A percentile compares a stretch with the other conserved stretches of the same genome.
phyloP scores from a whole-genome alignment of 2,329 filamentous ascomycete genomes.

The Thermomyces lanuginosus region DNA sequence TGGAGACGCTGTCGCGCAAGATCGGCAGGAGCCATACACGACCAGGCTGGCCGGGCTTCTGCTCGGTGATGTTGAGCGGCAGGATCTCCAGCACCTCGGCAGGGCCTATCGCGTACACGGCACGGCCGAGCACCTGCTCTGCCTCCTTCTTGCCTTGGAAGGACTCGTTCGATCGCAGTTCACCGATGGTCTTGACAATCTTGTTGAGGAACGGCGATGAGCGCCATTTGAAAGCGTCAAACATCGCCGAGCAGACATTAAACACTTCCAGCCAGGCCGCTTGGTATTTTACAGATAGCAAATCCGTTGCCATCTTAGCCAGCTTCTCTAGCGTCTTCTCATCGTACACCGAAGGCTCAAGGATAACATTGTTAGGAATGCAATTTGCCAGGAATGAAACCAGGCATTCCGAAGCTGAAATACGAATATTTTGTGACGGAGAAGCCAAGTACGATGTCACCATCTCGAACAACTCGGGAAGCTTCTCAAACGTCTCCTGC shows the following conservation, averaged over 20 bases:
- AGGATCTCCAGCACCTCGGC: conserved; percentile 66
- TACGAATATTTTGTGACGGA: conserved; percentile 77
- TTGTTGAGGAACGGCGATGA: conserved; percentile 61
- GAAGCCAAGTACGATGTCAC: conserved; percentile 71
- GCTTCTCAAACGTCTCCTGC: conserved; percentile 78
- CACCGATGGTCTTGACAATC: conserved; percentile 64
- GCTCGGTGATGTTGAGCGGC: conserved; percentile 69
- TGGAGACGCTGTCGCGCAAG: conserved; percentile 74
- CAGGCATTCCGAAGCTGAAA: conserved; percentile 87
- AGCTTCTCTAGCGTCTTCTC: conserved; percentile 78
- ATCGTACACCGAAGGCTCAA: conserved; percentile 82
- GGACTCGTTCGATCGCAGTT: conserved; percentile 70
- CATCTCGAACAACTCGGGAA: conserved; percentile 70
- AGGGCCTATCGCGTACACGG: conserved; percentile 78
- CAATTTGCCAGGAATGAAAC: conserved; percentile 88
- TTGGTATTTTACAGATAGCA: conserved; percentile 83
- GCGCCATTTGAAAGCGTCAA: conserved; percentile 66
- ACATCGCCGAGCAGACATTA: conserved; percentile 70
- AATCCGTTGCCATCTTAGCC: conserved; percentile 49
- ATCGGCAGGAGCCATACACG: conserved; percentile 91
- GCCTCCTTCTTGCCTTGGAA: conserved; percentile 92
- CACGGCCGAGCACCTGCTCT: conserved; percentile 74
- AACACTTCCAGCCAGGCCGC: conserved; percentile 91
- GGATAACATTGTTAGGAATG: conserved; percentile 62
- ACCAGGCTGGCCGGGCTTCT: conserved; percentile 60